Conservation (phyloP, 2,329 filamentous ascomycete genomes). For the Knoxdaviesia capensis region DNA sequence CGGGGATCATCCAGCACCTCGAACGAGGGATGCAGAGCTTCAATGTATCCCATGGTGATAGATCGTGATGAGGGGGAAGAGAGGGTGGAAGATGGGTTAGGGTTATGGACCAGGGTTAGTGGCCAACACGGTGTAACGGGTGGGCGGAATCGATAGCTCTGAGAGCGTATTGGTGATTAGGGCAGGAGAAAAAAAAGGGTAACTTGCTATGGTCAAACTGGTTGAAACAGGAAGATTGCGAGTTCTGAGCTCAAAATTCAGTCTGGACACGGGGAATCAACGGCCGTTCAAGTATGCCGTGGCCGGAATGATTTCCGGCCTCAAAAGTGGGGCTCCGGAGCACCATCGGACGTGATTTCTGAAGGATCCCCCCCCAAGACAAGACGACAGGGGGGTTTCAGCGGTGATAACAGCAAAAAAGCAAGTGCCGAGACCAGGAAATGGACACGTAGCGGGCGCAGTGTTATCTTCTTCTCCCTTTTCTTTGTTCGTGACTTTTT, state of each 20-base stretch:
- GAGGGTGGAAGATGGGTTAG: slow-evolving; percentile 2
- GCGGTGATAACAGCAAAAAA: not conserved
- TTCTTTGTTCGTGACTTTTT: too few relatives aligned
- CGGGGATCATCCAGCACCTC: slow-evolving; percentile 41
- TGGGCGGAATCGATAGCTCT: not conserved
- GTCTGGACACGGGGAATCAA: slow-evolving; percentile 1
- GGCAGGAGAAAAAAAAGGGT: too few relatives aligned
- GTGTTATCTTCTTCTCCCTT: too few relatives aligned
- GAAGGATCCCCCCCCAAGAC: not conserved
- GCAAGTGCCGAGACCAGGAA: not conserved
- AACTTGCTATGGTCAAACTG: too few relatives aligned
- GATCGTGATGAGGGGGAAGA: slow-evolving; percentile 3
- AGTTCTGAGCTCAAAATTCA: too few relatives aligned
- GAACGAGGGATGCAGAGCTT: slow-evolving; percentile 20
- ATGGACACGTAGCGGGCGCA: not conserved
- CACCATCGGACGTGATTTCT: not conserved
- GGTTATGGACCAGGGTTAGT: not conserved
- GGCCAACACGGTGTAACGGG: not conserved
- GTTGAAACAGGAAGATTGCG: too few relatives aligned
- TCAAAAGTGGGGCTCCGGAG: slow-evolving; percentile 10
- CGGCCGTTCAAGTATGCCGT: slow-evolving; percentile 23
- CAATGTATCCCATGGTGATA: slow-evolving; percentile 4
- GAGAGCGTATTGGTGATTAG: not conserved
- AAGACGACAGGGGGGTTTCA: slow-evolving; percentile 1
- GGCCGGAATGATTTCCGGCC: slow-evolving; percentile 29